Base-by-base conservation (phyloP, 306 rosid genomes). In the Fragaria nilgerrensis region DNA sequence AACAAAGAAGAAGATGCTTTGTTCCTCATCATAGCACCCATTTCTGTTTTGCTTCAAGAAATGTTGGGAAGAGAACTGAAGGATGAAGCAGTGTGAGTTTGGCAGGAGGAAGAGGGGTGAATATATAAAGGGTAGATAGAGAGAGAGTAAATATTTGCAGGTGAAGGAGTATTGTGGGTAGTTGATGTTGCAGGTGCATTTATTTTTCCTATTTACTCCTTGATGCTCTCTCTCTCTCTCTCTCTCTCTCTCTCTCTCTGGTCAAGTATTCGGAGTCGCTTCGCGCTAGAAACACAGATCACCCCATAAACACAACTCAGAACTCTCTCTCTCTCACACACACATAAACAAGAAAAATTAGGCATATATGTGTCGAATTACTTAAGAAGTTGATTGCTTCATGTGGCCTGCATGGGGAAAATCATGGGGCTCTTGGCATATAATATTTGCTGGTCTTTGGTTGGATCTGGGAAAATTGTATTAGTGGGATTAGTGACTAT, bases 171-270 rank as follows among this genome's bases (percentile, higher is more conserved):
- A 17, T 2, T 86, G 85, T 37, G 82, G 91, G 87, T 96, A 75
- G 99, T 88, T 96, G 97, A 87, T 82, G 20, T 65, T 79, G 89
- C 90, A 90, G 84, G 50, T 78, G 89, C 94, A 96, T 91, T 96
- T 92, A 96, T 82, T 90, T 86, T 14, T 74, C 36, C 13, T 78
- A 81, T 82, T 89, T 80, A 79, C 86, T 86, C 50, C 81, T 76
- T 75, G 70, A 3, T 43, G 45, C 47, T 43, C 47, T 43, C 47
- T 43, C 47, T 75, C 27, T 69, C 64, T 39, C 69, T 39, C 69
- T 75, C 69, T 39, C 69, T 77, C 27, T 44, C 58, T 39, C 25
- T 69, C 64, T 37, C 68, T 76, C 69, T 39, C 69, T 75, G 23
- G 36, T 83, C 63, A 32, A 23, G 47, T 75, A 41, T 74, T 13